Percentiles rank a stretch among this genome's conserved stretches.
These are phyloP conservation scores for Ogataea glucozyma DNA, from an alignment of 805 yeast species.

Conservation along the genomic window DNA sequence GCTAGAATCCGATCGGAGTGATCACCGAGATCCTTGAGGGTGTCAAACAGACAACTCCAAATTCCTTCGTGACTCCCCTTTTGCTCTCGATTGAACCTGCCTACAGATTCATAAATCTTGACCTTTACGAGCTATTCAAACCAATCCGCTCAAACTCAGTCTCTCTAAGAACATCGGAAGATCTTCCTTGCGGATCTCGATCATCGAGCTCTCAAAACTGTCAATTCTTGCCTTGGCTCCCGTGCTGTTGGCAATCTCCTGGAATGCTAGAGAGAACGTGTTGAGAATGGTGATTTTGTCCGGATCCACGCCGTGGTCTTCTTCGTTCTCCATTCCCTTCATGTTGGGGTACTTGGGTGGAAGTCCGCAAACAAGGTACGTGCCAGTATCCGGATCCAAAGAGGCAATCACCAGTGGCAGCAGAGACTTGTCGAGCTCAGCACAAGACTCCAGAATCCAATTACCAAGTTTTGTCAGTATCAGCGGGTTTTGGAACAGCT, in stretches of 20 bases:
- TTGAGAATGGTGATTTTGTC: constrained; percentile 57
- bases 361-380: constrained; percentile 84
- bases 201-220: constrained; percentile 91
- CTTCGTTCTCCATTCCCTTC: constrained; percentile 35
- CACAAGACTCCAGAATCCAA: constrained; percentile 89
- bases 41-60: too few relatives aligned
- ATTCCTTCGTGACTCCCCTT: too few relatives aligned
- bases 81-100: too few relatives aligned
- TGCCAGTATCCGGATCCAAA: constrained; percentile 67
- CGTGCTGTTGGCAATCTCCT: constrained; percentile 77
- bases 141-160: constrained; percentile 70
- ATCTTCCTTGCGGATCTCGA: constrained; percentile 87
- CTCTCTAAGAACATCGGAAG: constrained; percentile 83
- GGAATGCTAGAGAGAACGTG: constrained; percentile 89
- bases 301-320: constrained; percentile 30
- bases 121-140: too few relatives aligned
- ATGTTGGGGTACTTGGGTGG: constrained; percentile 74
- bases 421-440: constrained; percentile 68
- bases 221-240: constrained; percentile 90
- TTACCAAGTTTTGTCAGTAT: constrained; percentile 80
- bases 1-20: too few relatives aligned
- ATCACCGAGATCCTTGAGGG: too few relatives aligned
- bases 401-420: constrained; percentile 87
- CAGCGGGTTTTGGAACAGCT: constrained; percentile 79
- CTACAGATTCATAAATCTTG: not conserved